phyloP scores from a whole-genome alignment of 345 rosid species.

The Noccaea bulbosa region DNA sequence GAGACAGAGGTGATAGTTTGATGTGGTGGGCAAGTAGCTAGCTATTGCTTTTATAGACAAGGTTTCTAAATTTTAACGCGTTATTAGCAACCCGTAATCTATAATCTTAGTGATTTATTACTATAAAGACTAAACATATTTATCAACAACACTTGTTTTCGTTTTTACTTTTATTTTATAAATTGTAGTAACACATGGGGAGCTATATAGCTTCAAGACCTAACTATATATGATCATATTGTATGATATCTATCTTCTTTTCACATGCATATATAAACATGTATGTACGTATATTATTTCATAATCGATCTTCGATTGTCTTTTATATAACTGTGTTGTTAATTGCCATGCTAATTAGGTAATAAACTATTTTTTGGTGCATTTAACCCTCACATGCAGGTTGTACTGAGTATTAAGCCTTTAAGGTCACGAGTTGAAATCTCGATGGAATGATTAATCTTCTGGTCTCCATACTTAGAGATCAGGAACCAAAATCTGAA shows the following conservation, averaged over 20 bases:
- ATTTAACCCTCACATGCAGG: not conserved
- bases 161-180: not conserved
- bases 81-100: conserved; percentile 5
- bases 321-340: not conserved
- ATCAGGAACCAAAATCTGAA: not conserved
- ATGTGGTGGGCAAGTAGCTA: conserved; percentile 30
- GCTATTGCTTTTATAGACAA: conserved; percentile 39
- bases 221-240: conserved; percentile 30
- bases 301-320: not conserved
- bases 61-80: not conserved
- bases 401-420: not conserved
- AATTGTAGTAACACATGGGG: conserved; percentile 22
- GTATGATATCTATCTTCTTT: not conserved
- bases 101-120: conserved; percentile 1
- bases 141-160: not conserved
- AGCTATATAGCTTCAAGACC: conserved; percentile 18
- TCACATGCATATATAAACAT: not conserved
- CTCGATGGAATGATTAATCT: not conserved
- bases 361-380: not conserved
- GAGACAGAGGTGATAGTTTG: conserved; percentile 32
- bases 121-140: not conserved
- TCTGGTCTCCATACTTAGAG: not conserved
- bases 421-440: not conserved
- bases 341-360: not conserved
- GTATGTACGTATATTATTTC: not conserved